Evolutionary conservation across 2,329 filamentous ascomycete genomes (phyloP), one percentile per base, ranked within the genome.

Genomic region (Beauveria sp.): DNA sequence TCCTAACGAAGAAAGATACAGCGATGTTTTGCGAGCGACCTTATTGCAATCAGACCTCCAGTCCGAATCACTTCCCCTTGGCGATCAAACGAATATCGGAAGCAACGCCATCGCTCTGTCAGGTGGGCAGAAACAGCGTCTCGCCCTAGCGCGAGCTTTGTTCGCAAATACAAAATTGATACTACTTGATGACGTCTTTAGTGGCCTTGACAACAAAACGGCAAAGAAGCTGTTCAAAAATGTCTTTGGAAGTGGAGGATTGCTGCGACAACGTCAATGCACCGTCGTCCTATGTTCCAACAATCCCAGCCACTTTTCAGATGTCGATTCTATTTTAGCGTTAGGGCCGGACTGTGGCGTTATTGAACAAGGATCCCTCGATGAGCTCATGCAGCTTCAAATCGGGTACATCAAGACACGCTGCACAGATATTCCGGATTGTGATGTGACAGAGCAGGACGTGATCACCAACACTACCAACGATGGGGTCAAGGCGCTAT

Each of bases 271-370:
- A 8, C 65, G 73, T 6, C 70, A 71, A 0, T 70, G 69, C 1
- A 81, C 79, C 1, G 75, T 76, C 0, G 61, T 84, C 1, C 68
- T 83, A 1, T 70, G 73, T 48, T 73, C 70, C 1, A 72, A 75
- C 48, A 71, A 71, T 0, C 64, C 74, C 5, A 66, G 68, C 0
- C 69, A 72, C 51, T 59, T 77, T 3, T 69, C 73, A 0, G 65
- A 66, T 42, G 77, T 71, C 60, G 78, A 83, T 50, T 75, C 80
- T 40, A 76, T 83, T 8, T 75, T 83, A 45, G 78, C 76, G 73
- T 84, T 0, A 74, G 73, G 0, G 42, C 65, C 0, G 72, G 56
- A 9, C 31, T 9, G 31, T 12, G 42, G 9, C 5, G 75, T 82
- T 1, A 68, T 76, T 0, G 79, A 83, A 38, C 75, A 82, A 40